Evolutionary conservation across 371 early-diverging fungal species (phyloP).

Genomic region (Syncephalis fuscata): DNA sequence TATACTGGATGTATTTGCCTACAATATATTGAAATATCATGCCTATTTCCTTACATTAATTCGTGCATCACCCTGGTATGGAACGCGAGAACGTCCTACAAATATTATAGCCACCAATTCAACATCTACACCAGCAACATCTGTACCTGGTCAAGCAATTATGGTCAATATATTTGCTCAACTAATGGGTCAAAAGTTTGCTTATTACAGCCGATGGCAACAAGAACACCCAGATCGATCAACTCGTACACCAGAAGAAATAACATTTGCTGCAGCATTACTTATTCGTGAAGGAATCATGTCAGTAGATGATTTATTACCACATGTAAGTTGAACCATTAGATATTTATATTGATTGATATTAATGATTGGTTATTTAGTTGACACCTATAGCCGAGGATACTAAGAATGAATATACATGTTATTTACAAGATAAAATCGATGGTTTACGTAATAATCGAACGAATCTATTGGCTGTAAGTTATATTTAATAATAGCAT

Average conservation of each 20-base stretch:
- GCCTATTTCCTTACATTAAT: constrained; percentile 64
- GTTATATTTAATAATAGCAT: background rate
- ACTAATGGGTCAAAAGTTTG: constrained; percentile 75
- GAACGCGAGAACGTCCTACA: too few relatives aligned
- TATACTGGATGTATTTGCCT: constrained; percentile 59
- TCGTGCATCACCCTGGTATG: constrained; percentile 45
- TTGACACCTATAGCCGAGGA: constrained; percentile 38
- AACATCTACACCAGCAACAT: constrained; percentile 3
- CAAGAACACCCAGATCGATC: constrained; percentile 4
- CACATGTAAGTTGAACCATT: constrained; percentile 21
- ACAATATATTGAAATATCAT: constrained; percentile 50
- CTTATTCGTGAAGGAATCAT: constrained; percentile 42
- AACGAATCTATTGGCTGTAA: background rate
- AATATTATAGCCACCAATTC: too few relatives aligned
- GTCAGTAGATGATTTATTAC: constrained; percentile 47
- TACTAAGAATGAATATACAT: constrained; percentile 21
- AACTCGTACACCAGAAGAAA: constrained; percentile 12
- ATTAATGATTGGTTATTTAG: constrained; percentile 7
- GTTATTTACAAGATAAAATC: constrained; percentile 13
- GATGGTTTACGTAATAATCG: background rate
- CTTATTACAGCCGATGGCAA: constrained; percentile 11
- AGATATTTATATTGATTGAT: background rate
- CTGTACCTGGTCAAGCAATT: constrained; percentile 1
- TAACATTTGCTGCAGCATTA: constrained; percentile 19
- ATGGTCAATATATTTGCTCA: constrained; percentile 35